Evolutionary conservation across 371 early-diverging fungal species (phyloP).

Genomic region (Mucor velutinosus): DNA sequence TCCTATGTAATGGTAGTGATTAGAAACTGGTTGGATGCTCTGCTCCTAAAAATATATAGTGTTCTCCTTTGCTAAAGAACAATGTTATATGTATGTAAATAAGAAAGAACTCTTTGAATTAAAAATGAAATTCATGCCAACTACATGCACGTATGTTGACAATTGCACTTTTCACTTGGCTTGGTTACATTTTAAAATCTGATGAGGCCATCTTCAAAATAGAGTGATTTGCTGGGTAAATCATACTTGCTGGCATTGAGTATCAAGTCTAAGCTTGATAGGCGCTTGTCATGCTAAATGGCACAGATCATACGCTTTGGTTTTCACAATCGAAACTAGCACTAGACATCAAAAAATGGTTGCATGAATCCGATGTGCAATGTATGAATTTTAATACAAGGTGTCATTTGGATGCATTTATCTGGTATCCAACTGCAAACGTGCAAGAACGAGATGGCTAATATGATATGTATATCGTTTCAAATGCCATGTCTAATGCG

Average conservation of each 20-base stretch:
- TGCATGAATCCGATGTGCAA: neutral
- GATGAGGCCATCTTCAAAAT: neutral
- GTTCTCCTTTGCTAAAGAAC: neutral
- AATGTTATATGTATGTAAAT: neutral
- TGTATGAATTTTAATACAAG: neutral
- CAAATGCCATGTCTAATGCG: neutral
- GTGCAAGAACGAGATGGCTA: neutral
- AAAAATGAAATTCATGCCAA: conserved; percentile 4
- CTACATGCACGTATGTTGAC: neutral
- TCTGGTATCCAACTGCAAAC: neutral
- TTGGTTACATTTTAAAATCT: neutral
- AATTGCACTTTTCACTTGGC: neutral
- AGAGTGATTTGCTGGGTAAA: neutral
- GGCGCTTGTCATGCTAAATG: neutral
- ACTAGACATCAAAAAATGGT: too few relatives aligned
- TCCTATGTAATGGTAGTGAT: neutral
- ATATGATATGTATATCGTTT: neutral
- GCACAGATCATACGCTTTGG: too few relatives aligned
- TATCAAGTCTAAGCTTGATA: neutral
- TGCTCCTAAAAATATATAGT: neutral
- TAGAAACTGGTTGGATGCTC: neutral
- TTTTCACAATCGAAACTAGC: too few relatives aligned
- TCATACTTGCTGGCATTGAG: neutral
- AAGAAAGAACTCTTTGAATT: neutral
- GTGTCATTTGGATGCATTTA: neutral